Base-by-base conservation (phyloP, 495 filamentous ascomycete genomes). In the Neurospora pannonica region DNA sequence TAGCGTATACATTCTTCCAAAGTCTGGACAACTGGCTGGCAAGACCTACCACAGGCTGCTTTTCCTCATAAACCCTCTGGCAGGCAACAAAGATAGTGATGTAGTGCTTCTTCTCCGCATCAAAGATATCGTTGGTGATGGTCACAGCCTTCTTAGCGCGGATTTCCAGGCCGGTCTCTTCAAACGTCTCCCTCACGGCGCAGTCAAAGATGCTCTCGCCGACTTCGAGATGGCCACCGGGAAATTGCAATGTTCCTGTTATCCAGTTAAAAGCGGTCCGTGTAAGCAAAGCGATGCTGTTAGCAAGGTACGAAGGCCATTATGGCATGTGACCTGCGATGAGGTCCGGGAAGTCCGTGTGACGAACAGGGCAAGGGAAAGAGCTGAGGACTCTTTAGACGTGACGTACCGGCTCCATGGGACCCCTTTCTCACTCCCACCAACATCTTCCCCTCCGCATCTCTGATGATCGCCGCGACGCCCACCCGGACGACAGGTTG, bases 141-240 rank as follows among this genome's bases (percentile, higher is more conserved):
- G 87, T 87, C 36, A 91, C 38, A 39, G 88, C 83, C 36, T 80
- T 82, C 38, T 87, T 39, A 11, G 86, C 83, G 1, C 60, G 76
- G 11, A 92, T 84, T 0, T 79, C 71, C 4, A 93, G 81, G 5
- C 87, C 91, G 0, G 91, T 92, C 79, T 93, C 91, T 78, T 93
- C 91, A 10, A 88, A 80, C 1, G 88, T 82, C 78, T 93, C 91
- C n/a, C 91, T 87, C 70, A 79, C 85, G 0, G 90, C 90, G 77
- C 90, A 92, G 0, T 74, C 80, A 48, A 88, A 84, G 67, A 86
- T 85, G 2, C 82, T 81, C 77, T 93, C 91, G 60, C 88, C 88
- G 73, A 87, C 85, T 48, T 93, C 90, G 28, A 93, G 87, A 71
- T 93, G 91, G 5, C 91, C 91, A 62, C 91, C 91, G 5, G 91